Base-by-base conservation (phyloP, 2,329 filamentous ascomycete species). In the Pezicula neosporulosa region DNA sequence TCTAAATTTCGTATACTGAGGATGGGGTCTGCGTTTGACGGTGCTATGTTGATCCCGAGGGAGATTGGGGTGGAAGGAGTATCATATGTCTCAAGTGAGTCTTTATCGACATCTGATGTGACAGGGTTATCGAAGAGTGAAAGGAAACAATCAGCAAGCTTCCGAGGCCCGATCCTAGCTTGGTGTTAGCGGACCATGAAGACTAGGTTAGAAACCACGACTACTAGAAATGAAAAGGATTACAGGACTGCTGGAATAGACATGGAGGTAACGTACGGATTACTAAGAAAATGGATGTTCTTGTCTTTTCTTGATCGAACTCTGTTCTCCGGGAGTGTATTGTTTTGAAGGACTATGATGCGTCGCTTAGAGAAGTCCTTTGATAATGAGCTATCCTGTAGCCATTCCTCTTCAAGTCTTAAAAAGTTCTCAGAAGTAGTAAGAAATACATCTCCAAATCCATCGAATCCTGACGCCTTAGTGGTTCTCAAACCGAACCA, bases 401-500 rank as follows among this genome's bases (percentile, higher is more conserved):
- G 35, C 19, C 58, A 61, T 3, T 49, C 28, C 1, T 41, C 50
- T 16, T 61, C 12, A 15, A 52, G 21, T 36, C 53, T 54, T 4
- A 53, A 57, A 36, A 43, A 8, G 35, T 4, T 51, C 39, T 18
- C 30, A n/a, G 3, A 24, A 8, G 4, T 51, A 33, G 30, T 27
- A 13, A 55, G 46, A 44, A 61, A 49, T 19, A 51, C 44, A 9
- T 53, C 52, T 19, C 33, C 19, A 15, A 48, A 28, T 15, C 44
- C 44, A 2, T 16, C 35, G 7, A 55, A 38, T 21, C 42, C 52
- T 7, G 39, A 36, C 38, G 54, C 45, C 18, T 49, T 55, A 13
- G 19, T 48, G 6, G 60, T 45, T 35, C 53, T 41, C 52, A 63
- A 52, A 6, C 48, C 55, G 43, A 61, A 60, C 60, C 60, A 61